Conservation (phyloP, 768 basidiomycete genomes). For the Boletus edulis region DNA sequence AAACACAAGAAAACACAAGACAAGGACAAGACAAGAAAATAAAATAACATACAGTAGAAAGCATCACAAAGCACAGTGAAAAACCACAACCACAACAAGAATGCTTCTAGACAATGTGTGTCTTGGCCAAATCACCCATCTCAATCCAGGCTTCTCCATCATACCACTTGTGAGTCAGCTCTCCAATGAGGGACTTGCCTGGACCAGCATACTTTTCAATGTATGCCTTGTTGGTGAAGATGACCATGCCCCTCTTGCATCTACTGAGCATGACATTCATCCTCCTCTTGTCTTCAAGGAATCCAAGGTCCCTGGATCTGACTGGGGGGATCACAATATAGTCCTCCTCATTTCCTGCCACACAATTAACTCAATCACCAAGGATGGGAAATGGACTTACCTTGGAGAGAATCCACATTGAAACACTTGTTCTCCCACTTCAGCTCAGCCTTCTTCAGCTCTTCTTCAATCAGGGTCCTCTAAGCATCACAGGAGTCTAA, state of each 20-base stretch:
- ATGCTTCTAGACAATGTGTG: conserved; percentile 15
- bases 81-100: neutral
- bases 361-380: neutral
- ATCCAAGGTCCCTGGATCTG: conserved; percentile 61
- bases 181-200: conserved; percentile 41
- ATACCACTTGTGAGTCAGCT: conserved; percentile 31
- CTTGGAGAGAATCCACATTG: conserved; percentile 82
- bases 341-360: conserved; percentile 78
- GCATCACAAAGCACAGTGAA: neutral
- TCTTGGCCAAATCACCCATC: conserved; percentile 27
- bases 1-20: no score
- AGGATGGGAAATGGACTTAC: conserved; percentile 34
- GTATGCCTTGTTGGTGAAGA: conserved; percentile 62
- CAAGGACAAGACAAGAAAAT: neutral
- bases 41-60: no score
- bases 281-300: conserved; percentile 59
- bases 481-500: conserved; percentile 87
- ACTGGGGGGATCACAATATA: conserved; percentile 73
- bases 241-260: conserved; percentile 76
- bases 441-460: conserved; percentile 48
- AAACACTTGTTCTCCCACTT: conserved; percentile 68
- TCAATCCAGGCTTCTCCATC: conserved; percentile 37
- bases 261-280: conserved; percentile 89
- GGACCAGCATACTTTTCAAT: conserved; percentile 54
- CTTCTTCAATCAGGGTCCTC: conserved; percentile 53